Conservation (phyloP, 164 flowering plant species). For the Piper longum region DNA sequence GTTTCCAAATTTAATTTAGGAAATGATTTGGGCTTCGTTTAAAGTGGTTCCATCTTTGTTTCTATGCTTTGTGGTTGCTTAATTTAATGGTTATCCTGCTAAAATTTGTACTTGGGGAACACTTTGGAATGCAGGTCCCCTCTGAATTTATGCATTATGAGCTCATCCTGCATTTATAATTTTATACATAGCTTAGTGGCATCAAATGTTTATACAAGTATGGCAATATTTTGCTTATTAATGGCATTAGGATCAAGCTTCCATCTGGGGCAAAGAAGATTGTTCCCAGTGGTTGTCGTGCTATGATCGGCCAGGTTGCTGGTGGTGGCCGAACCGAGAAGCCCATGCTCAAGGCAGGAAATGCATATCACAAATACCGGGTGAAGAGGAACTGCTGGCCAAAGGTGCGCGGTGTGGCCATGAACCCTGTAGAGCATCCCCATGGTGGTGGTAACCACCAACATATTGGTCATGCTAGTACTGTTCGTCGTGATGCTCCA, state of each 20-base stretch:
- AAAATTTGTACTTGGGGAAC: no score
- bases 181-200: neutral
- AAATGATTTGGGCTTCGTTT: no score
- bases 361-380: constrained; percentile 13
- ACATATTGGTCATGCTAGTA: constrained; percentile 44
- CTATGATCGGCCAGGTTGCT: constrained; percentile 15
- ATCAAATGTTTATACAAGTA: no score
- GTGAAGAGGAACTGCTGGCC: constrained; percentile 18
- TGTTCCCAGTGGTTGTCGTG: constrained; percentile 14
- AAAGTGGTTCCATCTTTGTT: no score
- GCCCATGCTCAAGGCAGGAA: constrained; percentile 13
- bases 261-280: constrained; percentile 34
- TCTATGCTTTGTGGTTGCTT: no score
- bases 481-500: constrained; percentile 14
- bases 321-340: constrained; percentile 16
- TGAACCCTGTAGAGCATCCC: constrained; percentile 14
- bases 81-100: no score
- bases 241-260: constrained; percentile 8
- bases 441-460: constrained; percentile 15
- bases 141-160: neutral
- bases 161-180: neutral
- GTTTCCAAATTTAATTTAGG: no score
- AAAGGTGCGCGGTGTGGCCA: constrained; percentile 15
- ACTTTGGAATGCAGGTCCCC: neutral
- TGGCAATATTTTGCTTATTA: neutral